phyloP scores from a whole-genome alignment of 805 yeast genomes.

The Zygotorulaspora sp. region DNA sequence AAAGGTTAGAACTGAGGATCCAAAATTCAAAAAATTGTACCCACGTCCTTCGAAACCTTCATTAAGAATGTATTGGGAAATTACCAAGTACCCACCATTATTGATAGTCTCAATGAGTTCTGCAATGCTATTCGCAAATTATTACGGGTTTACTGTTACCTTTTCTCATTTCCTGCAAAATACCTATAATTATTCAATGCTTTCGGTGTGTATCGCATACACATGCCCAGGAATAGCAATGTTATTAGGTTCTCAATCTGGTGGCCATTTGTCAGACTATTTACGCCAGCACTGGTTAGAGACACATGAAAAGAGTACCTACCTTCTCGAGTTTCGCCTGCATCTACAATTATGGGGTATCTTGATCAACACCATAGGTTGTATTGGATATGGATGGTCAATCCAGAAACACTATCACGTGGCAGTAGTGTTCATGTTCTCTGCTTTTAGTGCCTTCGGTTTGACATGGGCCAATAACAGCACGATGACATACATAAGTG shows the following conservation, averaged over 20 bases:
- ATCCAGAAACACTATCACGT: constrained; percentile 39
- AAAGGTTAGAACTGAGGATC: constrained; percentile 25
- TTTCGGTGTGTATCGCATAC: constrained; percentile 44
- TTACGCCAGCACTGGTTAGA: constrained; percentile 31
- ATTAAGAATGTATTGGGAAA: constrained; percentile 35
- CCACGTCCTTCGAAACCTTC: constrained; percentile 47
- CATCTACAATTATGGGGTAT: constrained; percentile 44
- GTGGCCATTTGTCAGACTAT: constrained; percentile 47
- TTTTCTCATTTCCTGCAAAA: constrained; percentile 40
- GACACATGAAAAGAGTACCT: constrained; percentile 29
- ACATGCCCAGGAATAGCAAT: constrained; percentile 51
- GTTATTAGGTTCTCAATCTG: constrained; percentile 44
- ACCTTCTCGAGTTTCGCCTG: constrained; percentile 45
- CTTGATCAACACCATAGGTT: constrained; percentile 40
- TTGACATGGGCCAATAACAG: constrained; percentile 53
- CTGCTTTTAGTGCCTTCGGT: constrained; percentile 48
- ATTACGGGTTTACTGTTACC: constrained; percentile 50
- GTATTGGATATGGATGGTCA: constrained; percentile 52
- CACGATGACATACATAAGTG: constrained; percentile 51
- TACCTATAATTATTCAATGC: constrained; percentile 36
- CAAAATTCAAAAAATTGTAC: constrained; percentile 27
- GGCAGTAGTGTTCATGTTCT: constrained; percentile 40
- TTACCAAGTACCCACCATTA: constrained; percentile 43
- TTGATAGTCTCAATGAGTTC: constrained; percentile 44
- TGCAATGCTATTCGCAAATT: constrained; percentile 50